Evolutionary conservation across 2,329 filamentous ascomycete genomes (phyloP), one percentile per base, ranked within the genome.

Genomic region (Cladosporium sp.): DNA sequence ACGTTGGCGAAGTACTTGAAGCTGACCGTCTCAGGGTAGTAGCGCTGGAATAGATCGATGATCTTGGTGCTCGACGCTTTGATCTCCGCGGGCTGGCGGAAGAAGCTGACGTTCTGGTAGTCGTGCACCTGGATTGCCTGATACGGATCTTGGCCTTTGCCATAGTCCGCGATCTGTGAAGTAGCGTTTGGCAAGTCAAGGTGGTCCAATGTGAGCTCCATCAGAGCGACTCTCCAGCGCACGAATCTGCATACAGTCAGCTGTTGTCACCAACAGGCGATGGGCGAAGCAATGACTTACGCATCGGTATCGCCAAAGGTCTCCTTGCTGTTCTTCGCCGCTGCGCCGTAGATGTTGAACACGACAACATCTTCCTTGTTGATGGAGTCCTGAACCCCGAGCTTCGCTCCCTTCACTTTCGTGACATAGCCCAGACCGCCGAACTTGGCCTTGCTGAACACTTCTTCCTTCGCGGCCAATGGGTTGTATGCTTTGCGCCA

Each of bases 1-100:
- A 97, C 90, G 68, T 97, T 97, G 76, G 97, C 89, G 71, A 97
- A 97, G 81, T 92, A 97, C 79, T 97, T 97, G 77, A 93, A 84
- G 66, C 85, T 85, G 50, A 96, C 80, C n/a, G 94, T 83, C 77
- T 96, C 92, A 0, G 92, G 92, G 76, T 96, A 96, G 62, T 88
- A 88, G 65, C 83, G 85, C 52, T 86, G 83, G 71, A 97, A 91
- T 52, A 89, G 80, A 61, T 88, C 82, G 71, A 97, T 95, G 45
- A 90, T 92, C 76, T 92, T 85, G 68, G 85, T 86, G 62, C 85
- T 88, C 15, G 90, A 89, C 3, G 85, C 80, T 73, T 89, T 91
- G 74, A 94, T 86, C 58, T 82, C 79, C 0, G 89, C 83, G 57
- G 93, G 87, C 78, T 90, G 86, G 60, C 90, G 86, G 65, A 97